Evolutionary conservation across 192 early-diverging fungal genomes (phyloP).

Genomic region (Dissophora ornata): DNA sequence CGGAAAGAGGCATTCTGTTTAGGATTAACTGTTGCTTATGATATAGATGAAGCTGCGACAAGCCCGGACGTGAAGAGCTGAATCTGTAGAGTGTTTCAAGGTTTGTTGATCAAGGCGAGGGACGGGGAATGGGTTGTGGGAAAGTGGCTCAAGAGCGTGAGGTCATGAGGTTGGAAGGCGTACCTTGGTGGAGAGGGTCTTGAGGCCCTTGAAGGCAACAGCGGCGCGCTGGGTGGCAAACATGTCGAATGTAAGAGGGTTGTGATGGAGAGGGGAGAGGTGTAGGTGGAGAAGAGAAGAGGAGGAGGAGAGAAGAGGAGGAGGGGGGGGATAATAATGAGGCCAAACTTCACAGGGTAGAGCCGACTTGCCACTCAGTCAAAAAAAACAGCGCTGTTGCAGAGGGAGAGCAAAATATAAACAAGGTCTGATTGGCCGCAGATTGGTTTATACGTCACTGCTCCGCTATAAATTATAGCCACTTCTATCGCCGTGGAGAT

Average conservation of each 20-base stretch:
- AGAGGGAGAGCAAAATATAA: too few species aligned
- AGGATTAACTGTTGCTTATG: too few species aligned
- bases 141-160: neutral
- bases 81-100: neutral
- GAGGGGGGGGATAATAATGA: conserved; percentile 1
- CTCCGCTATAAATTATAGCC: neutral
- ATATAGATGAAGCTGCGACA: too few species aligned
- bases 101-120: neutral
- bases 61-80: too few species aligned
- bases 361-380: too few species aligned
- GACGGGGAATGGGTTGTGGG: neutral
- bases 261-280: neutral
- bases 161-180: neutral
- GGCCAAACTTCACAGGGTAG: neutral
- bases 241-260: conserved; percentile 22
- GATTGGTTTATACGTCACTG: neutral
- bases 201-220: conserved; percentile 49
- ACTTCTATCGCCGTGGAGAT: neutral
- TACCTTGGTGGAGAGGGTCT: conserved; percentile 54
- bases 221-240: conserved; percentile 43
- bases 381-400: too few species aligned
- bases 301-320: conserved; percentile 8
- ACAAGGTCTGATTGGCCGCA: neutral
- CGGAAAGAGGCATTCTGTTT: too few species aligned
- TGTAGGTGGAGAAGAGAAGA: conserved; percentile 7